Percentiles rank a stretch among this genome's conserved stretches.
These are phyloP conservation scores for Paraconiothyrium sp. DNA, from an alignment of 2,329 filamentous ascomycete species.

Conservation along the genomic window DNA sequence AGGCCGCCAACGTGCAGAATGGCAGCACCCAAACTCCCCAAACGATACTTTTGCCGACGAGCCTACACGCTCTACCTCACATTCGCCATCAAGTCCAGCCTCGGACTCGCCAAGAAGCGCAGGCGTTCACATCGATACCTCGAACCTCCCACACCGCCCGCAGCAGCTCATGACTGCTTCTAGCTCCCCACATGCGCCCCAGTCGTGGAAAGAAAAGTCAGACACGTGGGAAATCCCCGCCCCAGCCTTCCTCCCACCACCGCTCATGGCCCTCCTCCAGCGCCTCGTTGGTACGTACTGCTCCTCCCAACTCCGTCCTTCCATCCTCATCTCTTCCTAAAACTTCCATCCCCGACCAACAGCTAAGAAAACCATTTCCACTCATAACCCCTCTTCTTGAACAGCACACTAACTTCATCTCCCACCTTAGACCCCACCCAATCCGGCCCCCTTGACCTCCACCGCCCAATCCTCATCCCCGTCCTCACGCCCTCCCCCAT, in stretches of 20 bases:
- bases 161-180: conserved; percentile 17
- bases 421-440: conserved; percentile 12
- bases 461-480: conserved; percentile 34
- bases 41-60: conserved; percentile 17
- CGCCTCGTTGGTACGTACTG: conserved; percentile 16
- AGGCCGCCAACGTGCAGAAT: conserved; percentile 28
- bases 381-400: too few relatives aligned
- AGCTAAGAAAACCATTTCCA: too few relatives aligned
- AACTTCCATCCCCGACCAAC: too few relatives aligned
- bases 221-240: conserved; percentile 22
- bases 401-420: too few relatives aligned
- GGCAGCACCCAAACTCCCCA: conserved; percentile 38
- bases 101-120: conserved; percentile 8
- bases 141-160: conserved; percentile 18
- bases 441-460: conserved; percentile 29
- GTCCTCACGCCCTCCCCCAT: conserved; percentile 43
- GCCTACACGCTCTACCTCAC: not conserved
- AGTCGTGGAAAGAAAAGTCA: conserved; percentile 16
- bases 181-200: conserved; percentile 12
- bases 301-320: too few relatives aligned
- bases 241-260: conserved; percentile 41
- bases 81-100: conserved; percentile 8
- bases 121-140: conserved; percentile 17
- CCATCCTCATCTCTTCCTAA: too few relatives aligned
- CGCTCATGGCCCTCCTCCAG: conserved; percentile 34